Conservation (phyloP, 768 basidiomycete species). For the Leucosporidium scottii region DNA sequence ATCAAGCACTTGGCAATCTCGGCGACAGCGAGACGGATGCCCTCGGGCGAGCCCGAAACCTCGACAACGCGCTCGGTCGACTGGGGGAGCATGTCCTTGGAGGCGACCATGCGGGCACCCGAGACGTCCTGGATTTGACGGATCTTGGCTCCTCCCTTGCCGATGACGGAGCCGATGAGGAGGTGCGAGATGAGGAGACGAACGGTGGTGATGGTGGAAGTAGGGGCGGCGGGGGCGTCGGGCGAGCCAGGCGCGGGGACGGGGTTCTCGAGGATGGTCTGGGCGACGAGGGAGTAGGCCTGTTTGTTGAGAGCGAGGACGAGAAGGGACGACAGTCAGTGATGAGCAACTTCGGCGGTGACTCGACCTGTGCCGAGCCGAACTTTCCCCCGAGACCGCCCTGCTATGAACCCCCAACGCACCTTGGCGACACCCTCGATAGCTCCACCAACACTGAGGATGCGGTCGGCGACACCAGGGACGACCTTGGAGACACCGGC, state of each 20-base stretch:
- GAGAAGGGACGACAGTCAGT: not conserved
- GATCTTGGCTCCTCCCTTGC: slow-evolving; percentile 91
- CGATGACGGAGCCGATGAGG: slow-evolving; percentile 91
- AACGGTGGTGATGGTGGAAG: slow-evolving; percentile 60
- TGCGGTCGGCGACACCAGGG: slow-evolving; percentile 92
- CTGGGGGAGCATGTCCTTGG: slow-evolving; percentile 98
- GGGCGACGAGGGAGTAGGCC: slow-evolving; percentile 91
- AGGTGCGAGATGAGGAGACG: slow-evolving; percentile 98
- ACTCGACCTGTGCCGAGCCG: not conserved
- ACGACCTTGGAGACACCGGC: slow-evolving; percentile 99
- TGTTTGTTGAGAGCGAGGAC: slow-evolving; percentile 40
- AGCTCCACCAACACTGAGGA: slow-evolving; percentile 85
- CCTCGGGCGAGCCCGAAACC: slow-evolving; percentile 85
- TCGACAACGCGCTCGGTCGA: slow-evolving; percentile 98
- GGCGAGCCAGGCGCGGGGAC: slow-evolving; percentile 64
- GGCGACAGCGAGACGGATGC: slow-evolving; percentile 85
- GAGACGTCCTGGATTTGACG: slow-evolving; percentile 96
- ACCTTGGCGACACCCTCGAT: slow-evolving; percentile 92
- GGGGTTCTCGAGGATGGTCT: slow-evolving; percentile 51
- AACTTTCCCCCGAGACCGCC: not conserved
- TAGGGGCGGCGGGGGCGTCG: slow-evolving; percentile 61
- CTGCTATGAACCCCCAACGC: slow-evolving; percentile 17
- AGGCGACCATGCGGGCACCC: slow-evolving; percentile 95
- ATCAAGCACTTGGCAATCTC: slow-evolving; percentile 93
- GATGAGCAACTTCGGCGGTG: not conserved